phyloP scores from a whole-genome alignment of 805 yeast species.

The Candida schatavii region DNA sequence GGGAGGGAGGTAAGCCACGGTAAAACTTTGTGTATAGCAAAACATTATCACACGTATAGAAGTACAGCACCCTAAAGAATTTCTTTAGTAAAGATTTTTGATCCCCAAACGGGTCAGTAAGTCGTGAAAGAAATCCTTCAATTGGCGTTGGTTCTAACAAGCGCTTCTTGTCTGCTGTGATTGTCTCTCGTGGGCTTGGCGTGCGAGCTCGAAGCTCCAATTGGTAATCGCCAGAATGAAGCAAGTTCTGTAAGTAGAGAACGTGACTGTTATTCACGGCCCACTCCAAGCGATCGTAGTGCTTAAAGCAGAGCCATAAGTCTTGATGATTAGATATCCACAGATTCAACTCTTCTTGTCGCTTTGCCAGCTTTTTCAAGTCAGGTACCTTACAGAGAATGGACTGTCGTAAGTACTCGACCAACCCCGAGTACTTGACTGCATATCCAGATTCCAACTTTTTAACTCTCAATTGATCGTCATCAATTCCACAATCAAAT shows the following conservation, averaged over 20 bases:
- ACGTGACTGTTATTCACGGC: conserved; percentile 24
- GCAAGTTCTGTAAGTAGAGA: conserved; percentile 26
- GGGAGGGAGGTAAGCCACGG: conserved; percentile 62
- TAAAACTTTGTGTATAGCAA: conserved; percentile 56
- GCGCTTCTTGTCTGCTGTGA: background rate
- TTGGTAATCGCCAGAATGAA: conserved; percentile 38
- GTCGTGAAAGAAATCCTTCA: conserved; percentile 74
- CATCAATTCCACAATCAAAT: conserved; percentile 3
- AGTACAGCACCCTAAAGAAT: conserved; percentile 57
- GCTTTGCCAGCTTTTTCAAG: conserved; percentile 13
- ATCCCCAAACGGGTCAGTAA: conserved; percentile 51
- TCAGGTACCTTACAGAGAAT: conserved; percentile 23
- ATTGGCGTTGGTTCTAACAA: conserved; percentile 63
- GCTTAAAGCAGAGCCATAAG: conserved; percentile 56
- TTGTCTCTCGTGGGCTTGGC: conserved; percentile 35
- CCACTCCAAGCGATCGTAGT: conserved; percentile 72
- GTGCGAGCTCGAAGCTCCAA: conserved; percentile 58
- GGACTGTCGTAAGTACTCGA: conserved; percentile 37
- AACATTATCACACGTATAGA: conserved; percentile 59
- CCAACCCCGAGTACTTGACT: conserved; percentile 20
- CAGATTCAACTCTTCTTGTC: conserved; percentile 16
- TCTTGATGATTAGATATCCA: conserved; percentile 23
- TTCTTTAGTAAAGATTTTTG: conserved; percentile 34
- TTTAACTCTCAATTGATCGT: conserved; percentile 6
- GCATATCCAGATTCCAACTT: conserved; percentile 20